Conservation (phyloP, 2,329 filamentous ascomycete species). For the Xylariaceae sp. region DNA sequence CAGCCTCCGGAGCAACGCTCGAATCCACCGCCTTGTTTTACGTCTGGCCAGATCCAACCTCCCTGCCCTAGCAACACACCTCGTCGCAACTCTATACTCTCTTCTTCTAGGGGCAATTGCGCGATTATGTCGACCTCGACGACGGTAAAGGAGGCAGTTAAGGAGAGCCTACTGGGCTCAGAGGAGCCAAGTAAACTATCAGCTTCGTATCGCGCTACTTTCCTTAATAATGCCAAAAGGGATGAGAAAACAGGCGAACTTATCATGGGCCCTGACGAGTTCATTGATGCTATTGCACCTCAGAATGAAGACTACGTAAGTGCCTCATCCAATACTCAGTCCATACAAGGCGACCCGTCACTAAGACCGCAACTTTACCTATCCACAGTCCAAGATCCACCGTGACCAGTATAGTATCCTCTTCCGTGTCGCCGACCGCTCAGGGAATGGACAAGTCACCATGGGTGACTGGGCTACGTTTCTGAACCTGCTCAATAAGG, state of each 20-base stretch:
- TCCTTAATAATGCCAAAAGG: constrained; percentile 76
- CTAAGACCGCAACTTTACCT: constrained; percentile 5
- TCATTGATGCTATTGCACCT: constrained; percentile 89
- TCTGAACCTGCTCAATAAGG: constrained; percentile 90
- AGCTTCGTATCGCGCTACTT: constrained; percentile 75
- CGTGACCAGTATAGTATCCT: constrained; percentile 94
- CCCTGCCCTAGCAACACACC: constrained; percentile 6
- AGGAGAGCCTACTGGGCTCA: constrained; percentile 76
- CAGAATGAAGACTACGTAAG: constrained; percentile 88
- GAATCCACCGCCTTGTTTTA: constrained; percentile 24
- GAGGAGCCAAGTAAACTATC: constrained; percentile 68
- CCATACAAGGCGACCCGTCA: neutral
- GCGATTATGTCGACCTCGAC: constrained; percentile 50
- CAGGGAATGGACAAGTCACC: constrained; percentile 72
- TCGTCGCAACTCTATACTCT: neutral
- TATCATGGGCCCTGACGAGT: constrained; percentile 83
- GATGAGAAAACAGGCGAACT: constrained; percentile 78
- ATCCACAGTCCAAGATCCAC: constrained; percentile 87
- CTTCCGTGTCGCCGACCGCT: constrained; percentile 87
- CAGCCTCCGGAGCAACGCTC: constrained; percentile 26
- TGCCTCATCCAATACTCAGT: constrained; percentile 33
- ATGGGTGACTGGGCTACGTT: constrained; percentile 91
- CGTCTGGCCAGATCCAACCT: constrained; percentile 11
- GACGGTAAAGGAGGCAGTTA: constrained; percentile 72
- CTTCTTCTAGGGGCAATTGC: constrained; percentile 9